These are phyloP conservation scores for Xylona heveae DNA, from an alignment of 495 filamentous ascomycete species.

Conservation along the genomic window DNA sequence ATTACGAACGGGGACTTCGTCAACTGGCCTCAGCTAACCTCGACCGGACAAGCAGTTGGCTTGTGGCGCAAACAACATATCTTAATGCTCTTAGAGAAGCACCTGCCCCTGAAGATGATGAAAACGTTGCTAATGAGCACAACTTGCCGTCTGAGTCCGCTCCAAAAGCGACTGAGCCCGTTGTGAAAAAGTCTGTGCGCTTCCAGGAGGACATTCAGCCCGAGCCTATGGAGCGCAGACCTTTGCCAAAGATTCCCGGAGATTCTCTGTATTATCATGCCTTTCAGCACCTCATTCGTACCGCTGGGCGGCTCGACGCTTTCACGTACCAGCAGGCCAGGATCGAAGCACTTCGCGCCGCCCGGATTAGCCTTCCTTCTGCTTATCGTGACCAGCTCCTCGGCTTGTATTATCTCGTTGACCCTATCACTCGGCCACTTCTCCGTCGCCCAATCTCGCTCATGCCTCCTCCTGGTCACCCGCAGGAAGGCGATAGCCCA, in stretches of 20 bases:
- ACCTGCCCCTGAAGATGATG: slow-evolving; percentile 25
- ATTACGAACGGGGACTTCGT: slow-evolving; percentile 44
- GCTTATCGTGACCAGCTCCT: slow-evolving; percentile 37
- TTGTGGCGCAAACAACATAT: slow-evolving; percentile 57
- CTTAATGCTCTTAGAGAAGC: slow-evolving; percentile 46
- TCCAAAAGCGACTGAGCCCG: neutral
- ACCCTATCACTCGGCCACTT: slow-evolving; percentile 27
- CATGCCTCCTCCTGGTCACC: neutral
- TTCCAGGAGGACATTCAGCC: slow-evolving; percentile 7
- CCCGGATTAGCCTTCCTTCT: slow-evolving; percentile 30
- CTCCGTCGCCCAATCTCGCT: slow-evolving; percentile 22
- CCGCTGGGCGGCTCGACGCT: slow-evolving; percentile 39
- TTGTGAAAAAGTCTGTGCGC: slow-evolving; percentile 2
- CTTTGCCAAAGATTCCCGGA: slow-evolving; percentile 11
- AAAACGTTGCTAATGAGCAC: slow-evolving; percentile 10
- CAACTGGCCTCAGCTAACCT: slow-evolving; percentile 40
- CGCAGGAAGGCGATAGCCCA: slow-evolving; percentile 16
- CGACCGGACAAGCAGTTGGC: slow-evolving; percentile 66
- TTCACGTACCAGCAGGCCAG: slow-evolving; percentile 68
- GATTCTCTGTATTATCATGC: slow-evolving; percentile 85
- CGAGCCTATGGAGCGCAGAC: slow-evolving; percentile 18
- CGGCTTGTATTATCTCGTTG: slow-evolving; percentile 50
- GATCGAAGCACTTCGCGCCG: slow-evolving; percentile 74
- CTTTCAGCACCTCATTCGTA: slow-evolving; percentile 47
- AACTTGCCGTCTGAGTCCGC: neutral